Conservation (phyloP, 2,329 filamentous ascomycete species). For the Botrytis pseudocinerea region DNA sequence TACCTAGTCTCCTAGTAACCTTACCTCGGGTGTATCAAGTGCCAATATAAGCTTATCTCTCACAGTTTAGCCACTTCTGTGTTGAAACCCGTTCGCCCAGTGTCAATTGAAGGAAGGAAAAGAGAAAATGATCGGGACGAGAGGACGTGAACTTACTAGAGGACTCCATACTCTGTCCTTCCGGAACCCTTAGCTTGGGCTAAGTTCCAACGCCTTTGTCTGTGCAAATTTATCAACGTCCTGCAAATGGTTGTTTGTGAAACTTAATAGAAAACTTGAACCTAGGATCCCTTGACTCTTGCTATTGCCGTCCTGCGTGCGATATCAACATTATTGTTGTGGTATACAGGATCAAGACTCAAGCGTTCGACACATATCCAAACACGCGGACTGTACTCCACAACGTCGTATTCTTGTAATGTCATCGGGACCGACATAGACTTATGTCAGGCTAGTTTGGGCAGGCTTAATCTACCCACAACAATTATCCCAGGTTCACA, state of each 20-base stretch:
- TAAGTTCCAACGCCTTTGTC: background rate
- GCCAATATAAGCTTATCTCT: background rate
- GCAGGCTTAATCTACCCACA: background rate
- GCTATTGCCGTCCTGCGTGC: too few species aligned
- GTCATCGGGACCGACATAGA: background rate
- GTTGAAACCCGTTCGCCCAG: too few species aligned
- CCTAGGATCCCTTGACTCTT: background rate
- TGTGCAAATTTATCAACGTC: background rate
- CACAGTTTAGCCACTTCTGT: background rate
- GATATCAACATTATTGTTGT: too few species aligned
- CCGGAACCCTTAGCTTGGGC: background rate
- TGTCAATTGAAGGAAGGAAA: background rate
- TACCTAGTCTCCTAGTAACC: background rate
- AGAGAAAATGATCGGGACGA: background rate
- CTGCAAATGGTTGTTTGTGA: background rate
- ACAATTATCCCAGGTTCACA: background rate
- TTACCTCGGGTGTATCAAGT: background rate
- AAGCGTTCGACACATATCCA: too few species aligned
- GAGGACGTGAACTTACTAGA: background rate
- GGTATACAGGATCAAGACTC: too few species aligned
- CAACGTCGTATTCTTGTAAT: background rate
- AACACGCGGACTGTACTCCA: too few species aligned
- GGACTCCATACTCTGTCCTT: background rate
- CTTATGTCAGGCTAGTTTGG: background rate
- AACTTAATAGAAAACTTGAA: background rate